Evolutionary conservation across 2,329 filamentous ascomycete genomes (phyloP).

Genomic region (Phyllosticta citrichinensis): DNA sequence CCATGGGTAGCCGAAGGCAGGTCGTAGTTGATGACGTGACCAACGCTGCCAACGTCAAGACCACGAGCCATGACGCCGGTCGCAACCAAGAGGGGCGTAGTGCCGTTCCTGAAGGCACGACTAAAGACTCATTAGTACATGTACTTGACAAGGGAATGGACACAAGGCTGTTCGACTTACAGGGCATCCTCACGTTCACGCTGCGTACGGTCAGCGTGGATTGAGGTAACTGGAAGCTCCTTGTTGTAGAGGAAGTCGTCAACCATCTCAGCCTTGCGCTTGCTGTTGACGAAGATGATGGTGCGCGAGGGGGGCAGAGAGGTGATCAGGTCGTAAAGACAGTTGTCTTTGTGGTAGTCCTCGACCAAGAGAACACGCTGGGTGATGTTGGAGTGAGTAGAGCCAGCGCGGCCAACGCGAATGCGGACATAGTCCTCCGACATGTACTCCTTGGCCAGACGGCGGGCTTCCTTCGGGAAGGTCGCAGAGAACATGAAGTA

Average conservation of each 20-base stretch:
- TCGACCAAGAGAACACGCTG: constrained; percentile 65
- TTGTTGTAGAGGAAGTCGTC: constrained; percentile 83
- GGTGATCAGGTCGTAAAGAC: constrained; percentile 62
- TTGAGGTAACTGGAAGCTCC: constrained; percentile 72
- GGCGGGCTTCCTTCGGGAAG: constrained; percentile 70
- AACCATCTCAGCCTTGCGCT: constrained; percentile 65
- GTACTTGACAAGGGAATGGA: neutral
- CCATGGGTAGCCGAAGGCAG: constrained; percentile 64
- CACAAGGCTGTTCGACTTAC: constrained; percentile 35
- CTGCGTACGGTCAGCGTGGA: constrained; percentile 81
- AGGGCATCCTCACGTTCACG: constrained; percentile 85
- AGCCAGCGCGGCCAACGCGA: constrained; percentile 77
- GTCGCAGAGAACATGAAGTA: constrained; percentile 90
- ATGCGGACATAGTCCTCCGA: constrained; percentile 66
- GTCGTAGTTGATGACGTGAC: constrained; percentile 91
- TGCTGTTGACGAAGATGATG: constrained; percentile 83
- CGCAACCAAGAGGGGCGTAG: constrained; percentile 69
- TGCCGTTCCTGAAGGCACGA: constrained; percentile 67
- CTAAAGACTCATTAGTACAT: constrained; percentile 25
- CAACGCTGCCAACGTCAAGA: constrained; percentile 76
- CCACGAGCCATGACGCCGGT: constrained; percentile 83
- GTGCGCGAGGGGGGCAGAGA: constrained; percentile 64
- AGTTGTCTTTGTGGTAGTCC: constrained; percentile 55
- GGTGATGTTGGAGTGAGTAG: constrained; percentile 69
- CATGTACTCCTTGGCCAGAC: constrained; percentile 68